Conservation (phyloP, 352 stramenopile genomes). For the Globisporangium canariense region DNA sequence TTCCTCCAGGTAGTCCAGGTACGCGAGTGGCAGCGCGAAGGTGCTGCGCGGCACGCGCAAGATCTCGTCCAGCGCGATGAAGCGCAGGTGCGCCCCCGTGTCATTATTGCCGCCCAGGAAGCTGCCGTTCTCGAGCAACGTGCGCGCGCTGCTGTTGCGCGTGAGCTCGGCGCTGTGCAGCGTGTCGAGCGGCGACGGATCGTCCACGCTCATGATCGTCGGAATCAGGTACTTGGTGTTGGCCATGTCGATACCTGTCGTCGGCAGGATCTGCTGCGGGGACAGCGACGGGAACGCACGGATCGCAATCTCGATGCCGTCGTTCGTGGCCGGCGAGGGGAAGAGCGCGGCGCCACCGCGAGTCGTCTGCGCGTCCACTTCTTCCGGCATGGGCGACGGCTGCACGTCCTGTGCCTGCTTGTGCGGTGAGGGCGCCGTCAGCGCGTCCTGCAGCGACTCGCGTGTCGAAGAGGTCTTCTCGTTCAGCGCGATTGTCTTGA, state of each 20-base stretch:
- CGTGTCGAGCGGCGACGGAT: constrained; percentile 12
- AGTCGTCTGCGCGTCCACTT: constrained; percentile 13
- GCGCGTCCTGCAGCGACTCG: constrained; percentile 23
- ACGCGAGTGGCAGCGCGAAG: constrained; percentile 70
- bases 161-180: constrained; percentile 13
- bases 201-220: constrained; percentile 44
- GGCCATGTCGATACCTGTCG: constrained; percentile 67
- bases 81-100: constrained; percentile 31
- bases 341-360: constrained; percentile 14
- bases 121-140: constrained; percentile 61
- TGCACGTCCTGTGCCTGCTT: constrained; percentile 13
- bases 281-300: constrained; percentile 47
- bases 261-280: constrained; percentile 49
- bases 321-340: constrained; percentile 13
- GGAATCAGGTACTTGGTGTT: constrained; percentile 75
- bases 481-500: constrained; percentile 41
- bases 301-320: constrained; percentile 43
- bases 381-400: constrained; percentile 1
- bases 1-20: constrained; percentile 71
- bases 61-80: constrained; percentile 76
- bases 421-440: constrained; percentile 10
- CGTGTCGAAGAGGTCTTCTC: constrained; percentile 41
- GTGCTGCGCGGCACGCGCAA: constrained; percentile 68
- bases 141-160: constrained; percentile 33
- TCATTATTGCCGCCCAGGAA: constrained; percentile 49